Evolutionary conservation across 768 basidiomycete species (phyloP), one percentile per base, ranked within the genome.

Genomic region (Leucocoprinus sp.): DNA sequence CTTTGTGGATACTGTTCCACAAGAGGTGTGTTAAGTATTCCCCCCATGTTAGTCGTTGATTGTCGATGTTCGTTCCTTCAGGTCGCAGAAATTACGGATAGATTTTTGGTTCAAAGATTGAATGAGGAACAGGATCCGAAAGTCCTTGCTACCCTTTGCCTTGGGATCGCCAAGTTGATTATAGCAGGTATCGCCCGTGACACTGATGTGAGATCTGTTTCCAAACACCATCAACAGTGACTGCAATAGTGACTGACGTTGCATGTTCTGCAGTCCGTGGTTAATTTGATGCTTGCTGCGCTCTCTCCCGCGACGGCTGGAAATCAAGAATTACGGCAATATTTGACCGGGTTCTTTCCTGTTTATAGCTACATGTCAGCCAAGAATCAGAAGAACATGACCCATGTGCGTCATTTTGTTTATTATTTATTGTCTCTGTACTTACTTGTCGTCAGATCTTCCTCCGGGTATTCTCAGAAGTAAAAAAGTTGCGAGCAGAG

Each of bases 281-380:
- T 61, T 22, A 65, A 63, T 46, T 60, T 76, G 15, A 60, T 71
- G 4, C 50, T 74, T n/a, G 71, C 82, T 18, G 98, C 92, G 60
- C 76, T 97, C 45, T 90, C 90, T 0, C 89, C 92, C 0, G 79
- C 84, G 31, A 96, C 93, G 0, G 73, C 69, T 8, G 75, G 82
- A 17, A 97, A 97, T 57, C 82, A 86, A 52, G 79, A 88, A 51
- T 69, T 98, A 14, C 75, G 91, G 31, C 95, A 98, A 63, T 96
- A 91, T 57, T 68, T 99, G n/a, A 82, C 90, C 3, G 96, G 95
- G 60, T 97, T 98, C 72, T 86, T 99, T 68, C 92, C 93, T 0
- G 82, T 92, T 0, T 97, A 89, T 59, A 91, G 90, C 58, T 96
- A 88, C 61, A 89, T 92, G 0, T 84, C 89, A 0, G 62, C 80